Evolutionary conservation across 140 eudicot genomes (phyloP).

Genomic region (Erigeron philadelphicus): DNA sequence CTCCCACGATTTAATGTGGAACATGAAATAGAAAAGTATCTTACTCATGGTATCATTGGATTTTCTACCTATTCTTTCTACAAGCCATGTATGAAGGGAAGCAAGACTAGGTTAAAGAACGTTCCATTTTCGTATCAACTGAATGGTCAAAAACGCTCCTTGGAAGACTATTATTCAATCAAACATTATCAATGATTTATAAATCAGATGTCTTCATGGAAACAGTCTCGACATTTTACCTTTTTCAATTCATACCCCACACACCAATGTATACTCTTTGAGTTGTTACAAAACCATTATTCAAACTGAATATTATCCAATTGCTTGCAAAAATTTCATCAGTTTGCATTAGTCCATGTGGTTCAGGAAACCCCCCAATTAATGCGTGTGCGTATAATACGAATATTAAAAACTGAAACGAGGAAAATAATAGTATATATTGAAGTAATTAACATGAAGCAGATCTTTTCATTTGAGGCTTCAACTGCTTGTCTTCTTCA

Average conservation of each 20-base stretch:
- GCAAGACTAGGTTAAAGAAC: too few relatives aligned
- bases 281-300: constrained; percentile 14
- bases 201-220: background rate
- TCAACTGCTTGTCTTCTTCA: constrained; percentile 83
- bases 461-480: constrained; percentile 72
- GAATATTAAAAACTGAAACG: constrained; percentile 1
- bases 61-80: too few relatives aligned
- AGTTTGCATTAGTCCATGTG: constrained; percentile 19
- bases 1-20: too few relatives aligned
- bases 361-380: constrained; percentile 15
- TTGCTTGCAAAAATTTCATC: constrained; percentile 31
- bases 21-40: too few relatives aligned
- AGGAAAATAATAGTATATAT: constrained; percentile 12
- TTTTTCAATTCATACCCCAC: too few relatives aligned
- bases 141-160: too few relatives aligned
- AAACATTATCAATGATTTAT: too few relatives aligned
- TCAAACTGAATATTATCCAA: constrained; percentile 22
- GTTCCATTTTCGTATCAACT: too few relatives aligned
- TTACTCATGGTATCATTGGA: too few relatives aligned
- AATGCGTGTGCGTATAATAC: constrained; percentile 19
- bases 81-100: too few relatives aligned
- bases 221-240: background rate
- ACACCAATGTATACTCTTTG: too few relatives aligned
- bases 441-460: constrained; percentile 51
- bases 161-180: too few relatives aligned